Percentiles rank a stretch among this genome's conserved stretches.
These are phyloP conservation scores for Actinidia polygama DNA, from an alignment of 179 eudicot species.

Conservation along the genomic window DNA sequence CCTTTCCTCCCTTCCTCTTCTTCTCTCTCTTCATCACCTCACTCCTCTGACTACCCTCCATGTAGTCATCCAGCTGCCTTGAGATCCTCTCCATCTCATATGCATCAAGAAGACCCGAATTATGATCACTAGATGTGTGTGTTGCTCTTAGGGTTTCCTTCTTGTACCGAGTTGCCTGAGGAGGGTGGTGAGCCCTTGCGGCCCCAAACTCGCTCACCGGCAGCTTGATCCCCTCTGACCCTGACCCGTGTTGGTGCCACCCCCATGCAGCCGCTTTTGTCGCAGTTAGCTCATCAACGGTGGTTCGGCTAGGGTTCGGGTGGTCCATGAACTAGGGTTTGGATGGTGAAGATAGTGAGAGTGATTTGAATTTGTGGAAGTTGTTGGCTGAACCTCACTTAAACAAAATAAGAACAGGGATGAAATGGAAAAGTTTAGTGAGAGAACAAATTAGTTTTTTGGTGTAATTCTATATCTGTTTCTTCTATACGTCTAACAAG, in stretches of 20 bases:
- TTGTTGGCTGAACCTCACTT: too few relatives aligned
- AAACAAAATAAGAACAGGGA: too few relatives aligned
- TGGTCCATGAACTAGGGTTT: background rate
- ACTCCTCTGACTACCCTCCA: constrained; percentile 15
- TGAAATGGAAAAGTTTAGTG: too few relatives aligned
- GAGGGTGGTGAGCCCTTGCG: constrained; percentile 14
- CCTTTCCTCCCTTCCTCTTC: constrained; percentile 17
- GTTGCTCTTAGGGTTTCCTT: constrained; percentile 32
- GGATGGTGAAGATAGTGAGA: background rate
- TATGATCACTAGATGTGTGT: background rate
- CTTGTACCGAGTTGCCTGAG: constrained; percentile 41
- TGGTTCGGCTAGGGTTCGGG: background rate
- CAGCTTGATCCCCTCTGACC: background rate
- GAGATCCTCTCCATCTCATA: constrained; percentile 46
- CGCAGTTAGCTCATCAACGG: constrained; percentile 25
- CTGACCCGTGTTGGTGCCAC: constrained; percentile 41
- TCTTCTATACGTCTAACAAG: too few relatives aligned
- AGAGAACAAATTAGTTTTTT: too few relatives aligned
- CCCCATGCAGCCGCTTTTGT: constrained; percentile 54
- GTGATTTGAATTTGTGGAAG: constrained; percentile 21
- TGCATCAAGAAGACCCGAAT: constrained; percentile 36
- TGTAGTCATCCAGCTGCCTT: constrained; percentile 30
- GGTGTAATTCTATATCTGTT: too few relatives aligned
- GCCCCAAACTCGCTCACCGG: constrained; percentile 22
- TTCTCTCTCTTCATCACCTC: background rate